phyloP scores from a whole-genome alignment of 2,329 filamentous ascomycete genomes.

The Sclerotinia nivalis region DNA sequence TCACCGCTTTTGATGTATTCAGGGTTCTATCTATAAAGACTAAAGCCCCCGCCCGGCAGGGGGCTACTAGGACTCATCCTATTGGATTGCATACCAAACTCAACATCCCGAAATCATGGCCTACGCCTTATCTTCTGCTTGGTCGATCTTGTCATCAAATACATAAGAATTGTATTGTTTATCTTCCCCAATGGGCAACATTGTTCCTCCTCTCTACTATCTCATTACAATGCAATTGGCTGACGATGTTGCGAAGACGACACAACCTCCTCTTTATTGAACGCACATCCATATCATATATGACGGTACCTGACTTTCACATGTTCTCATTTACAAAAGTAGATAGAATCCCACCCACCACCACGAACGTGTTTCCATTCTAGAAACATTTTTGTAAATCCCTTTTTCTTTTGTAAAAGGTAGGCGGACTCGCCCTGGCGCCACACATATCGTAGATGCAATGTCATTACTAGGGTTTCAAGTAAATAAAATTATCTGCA shows the following conservation, averaged over 20 bases:
- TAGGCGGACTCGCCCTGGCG: no score
- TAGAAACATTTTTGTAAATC: no score
- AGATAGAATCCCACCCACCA: not conserved
- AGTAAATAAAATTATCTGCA: no score
- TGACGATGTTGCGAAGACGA: not conserved
- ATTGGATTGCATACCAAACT: no score
- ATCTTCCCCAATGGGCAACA: not conserved
- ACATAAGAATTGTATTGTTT: not conserved
- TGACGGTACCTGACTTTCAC: not conserved
- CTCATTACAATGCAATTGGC: not conserved
- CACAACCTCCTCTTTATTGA: not conserved
- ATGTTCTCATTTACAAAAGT: not conserved
- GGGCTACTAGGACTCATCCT: no score
- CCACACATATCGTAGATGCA: no score
- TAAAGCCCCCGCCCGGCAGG: no score
- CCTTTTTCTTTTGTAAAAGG: no score
- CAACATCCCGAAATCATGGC: no score
- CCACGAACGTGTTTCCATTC: not conserved
- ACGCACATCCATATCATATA: not conserved
- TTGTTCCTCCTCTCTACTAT: not conserved
- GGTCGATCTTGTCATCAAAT: not conserved
- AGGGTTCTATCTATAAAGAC: no score
- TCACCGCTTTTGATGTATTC: no score
- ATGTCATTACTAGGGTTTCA: no score
- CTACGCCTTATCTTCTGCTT: not conserved